Base-by-base conservation (phyloP, 805 yeast genomes). In the Candida saitoana region DNA sequence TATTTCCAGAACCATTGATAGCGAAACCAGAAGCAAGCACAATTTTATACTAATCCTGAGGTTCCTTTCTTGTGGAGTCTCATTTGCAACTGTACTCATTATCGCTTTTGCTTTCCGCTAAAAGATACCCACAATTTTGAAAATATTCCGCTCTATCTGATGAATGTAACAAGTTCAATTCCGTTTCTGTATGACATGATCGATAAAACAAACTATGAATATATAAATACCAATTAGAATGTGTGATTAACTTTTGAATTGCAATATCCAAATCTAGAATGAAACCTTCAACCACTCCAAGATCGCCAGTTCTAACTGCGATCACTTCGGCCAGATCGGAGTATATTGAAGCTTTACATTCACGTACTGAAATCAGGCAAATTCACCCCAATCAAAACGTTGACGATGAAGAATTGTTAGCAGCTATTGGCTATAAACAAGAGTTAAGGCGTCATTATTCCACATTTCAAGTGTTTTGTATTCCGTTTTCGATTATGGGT, bases 401-500 rank as follows among this genome's bases (percentile, higher is more conserved):
- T 3, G 46, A 46, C 39, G 60, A 55, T 44, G 53, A 34, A 4
- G 54, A 51, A 19, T 49, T 55, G 18, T 60, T 75, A 44, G 74
- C 70, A 14, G 78, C 79, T 47, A 76, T 84, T 41, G 90, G 90
- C 6, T 83, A 84, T 58, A 80, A 80, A 54, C 84, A 81, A 54
- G 89, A 84, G 53, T 63, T 83, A 39, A 69, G 69, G 36, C 74
- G 90, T 57, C 71, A 72, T 30, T 83, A 80, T 53, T 68, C 81
- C 2, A 76, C 83, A 1, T 44, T 79, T 34, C 84, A 80, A 57
- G 80, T 81, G 17, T 83, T 83, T 55, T 87, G 86, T 8, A 77
- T 82, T 43, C 84, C 87, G 3, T 82, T 80, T 54, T 74, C 82
- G 15, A 81, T 84, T 55, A 82, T 84, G 87, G 85, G 87, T 7